A percentile compares a stretch with the other conserved stretches of the same genome.
Evolutionary conservation across 2,329 filamentous ascomycete genomes (phyloP).

Genomic region (Fusarium hainanense): DNA sequence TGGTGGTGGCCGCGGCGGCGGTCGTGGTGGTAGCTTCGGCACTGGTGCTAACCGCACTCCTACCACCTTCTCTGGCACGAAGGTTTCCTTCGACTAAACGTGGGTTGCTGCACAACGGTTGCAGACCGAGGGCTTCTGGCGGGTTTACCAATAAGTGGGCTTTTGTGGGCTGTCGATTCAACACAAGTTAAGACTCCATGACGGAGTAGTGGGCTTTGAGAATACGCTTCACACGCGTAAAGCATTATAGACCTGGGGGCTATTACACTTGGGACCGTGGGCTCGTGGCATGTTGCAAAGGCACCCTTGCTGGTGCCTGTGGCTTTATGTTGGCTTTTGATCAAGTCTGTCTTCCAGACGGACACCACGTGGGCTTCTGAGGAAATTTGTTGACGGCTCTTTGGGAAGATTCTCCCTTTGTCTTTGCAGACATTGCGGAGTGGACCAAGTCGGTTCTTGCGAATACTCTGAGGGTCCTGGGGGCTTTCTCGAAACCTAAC

Average conservation of each 20-base stretch:
- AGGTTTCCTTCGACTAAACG: slow-evolving; percentile 74
- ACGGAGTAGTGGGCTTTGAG: slow-evolving; percentile 64
- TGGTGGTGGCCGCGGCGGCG: slow-evolving; percentile 58
- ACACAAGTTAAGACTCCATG: slow-evolving; percentile 53
- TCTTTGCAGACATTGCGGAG: slow-evolving; percentile 33
- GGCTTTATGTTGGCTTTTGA: slow-evolving; percentile 50
- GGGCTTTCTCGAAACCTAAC: slow-evolving; percentile 49
- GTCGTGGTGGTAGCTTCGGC: slow-evolving; percentile 49
- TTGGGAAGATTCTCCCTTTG: slow-evolving; percentile 46
- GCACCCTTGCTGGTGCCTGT: slow-evolving; percentile 34
- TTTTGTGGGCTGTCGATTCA: slow-evolving; percentile 69
- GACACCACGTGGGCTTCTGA: slow-evolving; percentile 53
- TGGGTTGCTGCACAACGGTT: slow-evolving; percentile 44
- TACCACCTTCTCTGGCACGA: slow-evolving; percentile 71
- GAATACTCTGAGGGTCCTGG: slow-evolving; percentile 54
- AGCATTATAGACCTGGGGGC: slow-evolving; percentile 67
- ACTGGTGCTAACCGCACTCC: slow-evolving; percentile 42
- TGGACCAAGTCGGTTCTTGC: slow-evolving; percentile 50
- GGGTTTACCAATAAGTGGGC: slow-evolving; percentile 55
- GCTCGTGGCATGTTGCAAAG: slow-evolving; percentile 52
- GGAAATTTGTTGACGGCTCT: slow-evolving; percentile 55
- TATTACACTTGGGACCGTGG: slow-evolving; percentile 55
- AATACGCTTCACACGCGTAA: slow-evolving; percentile 57
- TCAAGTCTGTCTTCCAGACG: slow-evolving; percentile 42
- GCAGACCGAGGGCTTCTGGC: slow-evolving; percentile 58